Base-by-base conservation (phyloP, 1,284 basidiomycete species). In the Leccinum pallidistipes region DNA sequence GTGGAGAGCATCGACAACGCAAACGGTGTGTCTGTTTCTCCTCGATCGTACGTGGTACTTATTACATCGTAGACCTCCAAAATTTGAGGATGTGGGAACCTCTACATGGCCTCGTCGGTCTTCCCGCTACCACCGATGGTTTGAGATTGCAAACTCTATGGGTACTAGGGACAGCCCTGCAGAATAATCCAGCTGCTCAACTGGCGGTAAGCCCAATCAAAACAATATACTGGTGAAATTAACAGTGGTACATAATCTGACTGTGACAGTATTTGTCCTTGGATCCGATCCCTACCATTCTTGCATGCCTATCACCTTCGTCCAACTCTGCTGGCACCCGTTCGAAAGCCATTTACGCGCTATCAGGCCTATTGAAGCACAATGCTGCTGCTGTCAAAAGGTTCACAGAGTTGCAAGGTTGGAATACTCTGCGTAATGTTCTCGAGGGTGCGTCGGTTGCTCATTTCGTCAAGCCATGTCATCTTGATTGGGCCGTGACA, bases 1-100 rank as follows among this genome's bases (percentile, higher is more conserved):
- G 85, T 98, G 65, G 95, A 98, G 74, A 85, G 87, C 53, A 94
- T 99, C 61, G 97, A 99, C 72, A 99, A 99, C 75, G 96, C 97
- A 3, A 98, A 95, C 73, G 89, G 91, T 92, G 66, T 62, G 83
- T 70, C 7, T 0, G 10, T 55, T 38, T 50, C 27, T 1, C 6
- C 38, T 36, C 45, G 2, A 27, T 27, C 24, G 5, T 27, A 58
- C 21, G 11, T 18, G 12, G n/a, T 58, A 43, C 36, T 65, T 18
- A 59, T 59, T 49, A 54, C 50, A 18, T 55, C 8, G 5, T 65
- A 94, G 92, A 98, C 78, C 82, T 99, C 57, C 85, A 86, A 59
- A 87, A 87, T 60, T 77, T 98, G 69, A 84, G 88, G 63, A 86
- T 99, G 77, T 98, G 97, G 96, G 82, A 86, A 57, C 88, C 92